A percentile compares a stretch with the other conserved stretches of the same genome.
phyloP scores from a whole-genome alignment of 345 rosid genomes.

The Cardamine chenopodiifolia region DNA sequence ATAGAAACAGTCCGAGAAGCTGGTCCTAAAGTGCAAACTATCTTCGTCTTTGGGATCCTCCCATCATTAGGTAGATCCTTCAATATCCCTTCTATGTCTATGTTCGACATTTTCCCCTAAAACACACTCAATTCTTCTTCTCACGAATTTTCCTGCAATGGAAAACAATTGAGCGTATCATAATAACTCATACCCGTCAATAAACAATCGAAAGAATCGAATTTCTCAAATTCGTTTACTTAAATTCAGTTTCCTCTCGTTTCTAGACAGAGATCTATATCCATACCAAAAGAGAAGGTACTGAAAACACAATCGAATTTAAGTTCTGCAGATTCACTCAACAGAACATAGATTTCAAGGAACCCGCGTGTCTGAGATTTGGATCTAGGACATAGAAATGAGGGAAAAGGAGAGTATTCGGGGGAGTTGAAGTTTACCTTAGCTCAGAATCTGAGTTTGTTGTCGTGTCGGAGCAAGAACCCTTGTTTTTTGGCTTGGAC shows the following conservation, averaged over 20 bases:
- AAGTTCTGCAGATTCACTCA: conserved; percentile 8
- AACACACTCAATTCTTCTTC: not conserved
- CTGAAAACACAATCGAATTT: not conserved
- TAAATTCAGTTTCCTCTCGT: not conserved
- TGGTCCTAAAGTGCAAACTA: conserved; percentile 93
- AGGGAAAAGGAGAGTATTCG: not conserved
- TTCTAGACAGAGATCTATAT: not conserved
- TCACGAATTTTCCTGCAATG: conserved; percentile 6
- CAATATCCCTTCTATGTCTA: conserved; percentile 80
- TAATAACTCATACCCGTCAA: not conserved
- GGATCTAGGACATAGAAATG: conserved; percentile 6
- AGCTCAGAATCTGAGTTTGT: conserved; percentile 14
- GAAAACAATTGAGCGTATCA: not conserved
- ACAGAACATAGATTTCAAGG: conserved; percentile 11
- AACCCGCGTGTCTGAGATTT: not conserved
- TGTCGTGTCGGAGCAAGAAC: conserved; percentile 37
- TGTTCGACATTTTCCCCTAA: conserved; percentile 66
- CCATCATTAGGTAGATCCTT: conserved; percentile 60
- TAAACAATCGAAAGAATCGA: not conserved
- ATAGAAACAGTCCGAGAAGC: conserved; percentile 81
- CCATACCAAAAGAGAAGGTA: not conserved
- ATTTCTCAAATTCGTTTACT: not conserved
- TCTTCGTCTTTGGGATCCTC: conserved; percentile 81
- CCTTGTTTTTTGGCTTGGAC: conserved; percentile 36
- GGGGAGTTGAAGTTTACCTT: conserved; percentile 17